phyloP scores from a whole-genome alignment of 352 stramenopile species.

The Pythium phragmitis region DNA sequence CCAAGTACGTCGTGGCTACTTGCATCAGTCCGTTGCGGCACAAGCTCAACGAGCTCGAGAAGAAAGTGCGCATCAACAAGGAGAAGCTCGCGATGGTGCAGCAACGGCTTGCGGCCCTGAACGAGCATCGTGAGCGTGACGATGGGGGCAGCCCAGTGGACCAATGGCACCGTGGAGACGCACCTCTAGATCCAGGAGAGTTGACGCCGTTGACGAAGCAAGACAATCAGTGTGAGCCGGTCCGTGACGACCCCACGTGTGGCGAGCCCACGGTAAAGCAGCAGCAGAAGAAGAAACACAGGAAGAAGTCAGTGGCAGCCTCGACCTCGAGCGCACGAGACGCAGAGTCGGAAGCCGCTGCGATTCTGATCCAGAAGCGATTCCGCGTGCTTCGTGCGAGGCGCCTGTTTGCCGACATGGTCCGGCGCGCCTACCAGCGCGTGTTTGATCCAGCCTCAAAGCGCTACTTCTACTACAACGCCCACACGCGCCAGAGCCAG shows the following conservation, averaged over 20 bases:
- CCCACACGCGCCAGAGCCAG: conserved; percentile 32
- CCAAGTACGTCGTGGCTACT: conserved; percentile 13
- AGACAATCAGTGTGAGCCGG: background rate
- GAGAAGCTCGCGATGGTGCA: conserved; percentile 38
- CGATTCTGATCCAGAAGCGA: conserved; percentile 30
- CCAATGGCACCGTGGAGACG: background rate
- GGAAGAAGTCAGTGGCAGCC: background rate
- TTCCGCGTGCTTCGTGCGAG: conserved; percentile 33
- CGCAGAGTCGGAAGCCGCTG: conserved; percentile 7
- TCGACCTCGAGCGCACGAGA: background rate
- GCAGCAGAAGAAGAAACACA: conserved; percentile 3
- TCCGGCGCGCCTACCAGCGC: conserved; percentile 33
- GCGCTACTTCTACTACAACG: conserved; percentile 54
- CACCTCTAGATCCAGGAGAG: background rate
- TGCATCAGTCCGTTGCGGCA: conserved; percentile 24
- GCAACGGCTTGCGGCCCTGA: conserved; percentile 30
- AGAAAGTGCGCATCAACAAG: conserved; percentile 41
- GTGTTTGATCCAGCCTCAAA: conserved; percentile 34
- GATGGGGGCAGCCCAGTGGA: background rate
- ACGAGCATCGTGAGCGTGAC: conserved; percentile 5
- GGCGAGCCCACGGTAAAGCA: background rate
- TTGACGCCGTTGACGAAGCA: background rate
- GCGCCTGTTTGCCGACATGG: conserved; percentile 24
- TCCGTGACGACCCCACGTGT: background rate
- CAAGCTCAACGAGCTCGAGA: conserved; percentile 32